These are phyloP conservation scores for Citrus trifoliata DNA, from an alignment of 345 rosid species.

Conservation along the genomic window DNA sequence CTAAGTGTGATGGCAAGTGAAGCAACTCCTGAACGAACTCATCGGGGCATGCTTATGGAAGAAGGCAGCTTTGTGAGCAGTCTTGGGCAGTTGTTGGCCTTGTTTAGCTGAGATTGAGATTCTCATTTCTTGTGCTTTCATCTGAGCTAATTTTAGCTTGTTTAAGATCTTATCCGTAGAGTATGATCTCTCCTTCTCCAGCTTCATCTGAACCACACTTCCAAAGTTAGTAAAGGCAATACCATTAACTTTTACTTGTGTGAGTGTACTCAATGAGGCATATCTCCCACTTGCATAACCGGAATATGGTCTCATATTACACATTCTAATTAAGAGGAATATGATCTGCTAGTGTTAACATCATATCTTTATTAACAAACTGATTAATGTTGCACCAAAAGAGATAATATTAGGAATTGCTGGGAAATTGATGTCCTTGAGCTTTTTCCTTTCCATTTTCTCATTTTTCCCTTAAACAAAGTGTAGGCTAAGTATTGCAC, in stretches of 20 bases:
- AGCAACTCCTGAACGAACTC: constrained; percentile 50
- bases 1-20: constrained; percentile 36
- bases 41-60: constrained; percentile 33
- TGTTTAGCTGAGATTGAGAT: constrained; percentile 38
- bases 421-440: background rate
- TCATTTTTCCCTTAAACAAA: background rate
- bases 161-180: constrained; percentile 80
- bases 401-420: background rate
- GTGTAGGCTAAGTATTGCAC: background rate
- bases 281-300: background rate
- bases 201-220: constrained; percentile 54
- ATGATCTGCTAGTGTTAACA: background rate
- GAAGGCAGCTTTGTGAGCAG: constrained; percentile 30
- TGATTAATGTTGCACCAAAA: background rate
- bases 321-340: background rate
- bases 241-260: background rate
- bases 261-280: background rate
- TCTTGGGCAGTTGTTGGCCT: constrained; percentile 30
- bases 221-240: background rate
- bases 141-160: constrained; percentile 61
- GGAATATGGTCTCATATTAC: background rate
- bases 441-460: background rate
- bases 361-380: background rate
- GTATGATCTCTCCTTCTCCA: constrained; percentile 85
- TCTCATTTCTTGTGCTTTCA: constrained; percentile 79